Conservation (phyloP, 1,284 basidiomycete species). For the Fomitopsis schrenkii region DNA sequence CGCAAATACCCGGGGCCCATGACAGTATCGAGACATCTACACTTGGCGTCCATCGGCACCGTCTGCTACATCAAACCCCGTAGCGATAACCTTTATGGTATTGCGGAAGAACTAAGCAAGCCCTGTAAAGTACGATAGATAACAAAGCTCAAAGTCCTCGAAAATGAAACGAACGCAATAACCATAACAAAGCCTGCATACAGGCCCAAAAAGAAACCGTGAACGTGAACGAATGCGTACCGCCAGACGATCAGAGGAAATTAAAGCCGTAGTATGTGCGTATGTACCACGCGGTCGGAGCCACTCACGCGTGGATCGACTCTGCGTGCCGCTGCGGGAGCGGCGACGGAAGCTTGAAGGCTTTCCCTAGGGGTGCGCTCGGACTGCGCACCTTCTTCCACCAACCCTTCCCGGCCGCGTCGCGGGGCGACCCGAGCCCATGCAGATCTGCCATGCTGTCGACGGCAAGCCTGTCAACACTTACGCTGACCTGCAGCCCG, state of each 20-base stretch:
- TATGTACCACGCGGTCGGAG: neutral
- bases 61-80: neutral
- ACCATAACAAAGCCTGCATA: neutral
- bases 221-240: neutral
- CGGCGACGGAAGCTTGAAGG: conserved; percentile 5
- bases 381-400: conserved; percentile 27
- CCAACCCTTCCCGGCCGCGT: conserved; percentile 17
- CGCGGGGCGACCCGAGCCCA: conserved; percentile 10
- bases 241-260: neutral
- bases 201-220: neutral
- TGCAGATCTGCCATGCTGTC: neutral
- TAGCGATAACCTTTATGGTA: neutral
- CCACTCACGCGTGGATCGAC: neutral
- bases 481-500: conserved; percentile 11
- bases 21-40: too few relatives aligned
- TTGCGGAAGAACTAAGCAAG: neutral
- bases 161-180: neutral
- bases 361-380: neutral
- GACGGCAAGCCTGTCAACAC: conserved; percentile 9
- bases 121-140: neutral
- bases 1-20: too few relatives aligned
- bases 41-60: too few relatives aligned
- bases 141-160: neutral
- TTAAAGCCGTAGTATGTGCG: neutral
- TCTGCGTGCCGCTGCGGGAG: neutral